Percentiles rank a stretch among this genome's conserved stretches.
Evolutionary conservation across 441 rosid genomes (phyloP).

Genomic region (Oxalis stricta): DNA sequence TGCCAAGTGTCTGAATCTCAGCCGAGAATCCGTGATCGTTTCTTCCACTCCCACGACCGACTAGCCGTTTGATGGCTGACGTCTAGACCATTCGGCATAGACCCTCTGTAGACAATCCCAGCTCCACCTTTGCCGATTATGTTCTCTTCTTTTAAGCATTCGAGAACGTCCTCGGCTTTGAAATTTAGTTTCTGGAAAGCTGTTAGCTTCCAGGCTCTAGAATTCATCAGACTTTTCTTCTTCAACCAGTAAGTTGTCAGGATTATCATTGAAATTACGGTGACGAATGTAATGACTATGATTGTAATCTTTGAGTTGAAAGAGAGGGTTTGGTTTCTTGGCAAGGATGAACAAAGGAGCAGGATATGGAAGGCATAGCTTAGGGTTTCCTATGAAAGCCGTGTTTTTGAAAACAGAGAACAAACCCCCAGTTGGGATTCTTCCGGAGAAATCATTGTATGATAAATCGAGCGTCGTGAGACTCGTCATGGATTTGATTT

Average conservation of each 20-base stretch:
- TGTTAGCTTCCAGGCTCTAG: conserved; percentile 65
- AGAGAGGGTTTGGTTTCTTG: conserved; percentile 12
- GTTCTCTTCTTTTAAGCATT: conserved; percentile 72
- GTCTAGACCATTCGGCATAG: conserved; percentile 51
- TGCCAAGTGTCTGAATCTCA: conserved; percentile 75
- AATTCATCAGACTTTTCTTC: conserved; percentile 31
- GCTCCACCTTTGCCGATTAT: conserved; percentile 93
- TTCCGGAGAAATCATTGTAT: conserved; percentile 45
- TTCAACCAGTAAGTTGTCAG: conserved; percentile 30
- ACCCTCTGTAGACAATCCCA: conserved; percentile 75
- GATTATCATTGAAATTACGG: conserved; percentile 24
- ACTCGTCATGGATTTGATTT: conserved; percentile 50
- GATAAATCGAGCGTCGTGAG: conserved; percentile 70
- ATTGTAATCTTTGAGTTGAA: conserved; percentile 30
- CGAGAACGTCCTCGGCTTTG: conserved; percentile 66
- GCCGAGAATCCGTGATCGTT: conserved; percentile 85
- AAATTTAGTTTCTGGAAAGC: conserved; percentile 65
- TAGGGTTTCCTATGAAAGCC: conserved; percentile 55
- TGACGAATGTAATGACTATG: conserved; percentile 23
- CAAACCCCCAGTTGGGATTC: conserved; percentile 57
- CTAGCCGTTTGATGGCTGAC: conserved; percentile 70
- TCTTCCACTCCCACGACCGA: conserved; percentile 53
- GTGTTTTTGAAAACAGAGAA: conserved; percentile 55
- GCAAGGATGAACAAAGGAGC: conserved; percentile 22
- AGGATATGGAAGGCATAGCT: conserved; percentile 38